Percentiles rank a stretch among this genome's conserved stretches.
Evolutionary conservation across 2,329 filamentous ascomycete species (phyloP).

Genomic region (Penicillium sp.): DNA sequence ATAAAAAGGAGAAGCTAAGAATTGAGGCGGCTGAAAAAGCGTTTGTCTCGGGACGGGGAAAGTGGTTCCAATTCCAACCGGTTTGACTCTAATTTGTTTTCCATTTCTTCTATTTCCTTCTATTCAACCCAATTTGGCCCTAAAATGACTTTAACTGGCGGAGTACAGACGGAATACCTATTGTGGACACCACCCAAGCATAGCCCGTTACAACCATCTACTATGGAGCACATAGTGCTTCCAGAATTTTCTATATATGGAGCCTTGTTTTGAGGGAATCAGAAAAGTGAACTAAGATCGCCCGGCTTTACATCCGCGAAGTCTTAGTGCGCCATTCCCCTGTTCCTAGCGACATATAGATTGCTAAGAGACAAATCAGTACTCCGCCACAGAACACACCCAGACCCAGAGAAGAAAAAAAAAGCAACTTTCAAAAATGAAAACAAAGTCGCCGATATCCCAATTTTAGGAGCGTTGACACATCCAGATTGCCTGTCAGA

Average conservation of each 20-base stretch:
- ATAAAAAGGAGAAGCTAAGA: conserved; percentile 3
- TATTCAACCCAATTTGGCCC: background rate
- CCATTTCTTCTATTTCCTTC: background rate
- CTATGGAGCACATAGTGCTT: conserved; percentile 14
- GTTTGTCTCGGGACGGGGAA: conserved; percentile 11
- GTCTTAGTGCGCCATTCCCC: conserved; percentile 16
- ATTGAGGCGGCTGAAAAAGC: conserved; percentile 7
- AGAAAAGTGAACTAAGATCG: conserved; percentile 18
- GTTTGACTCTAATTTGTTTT: background rate
- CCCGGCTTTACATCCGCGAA: conserved; percentile 27
- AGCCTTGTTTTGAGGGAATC: background rate
- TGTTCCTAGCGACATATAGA: conserved; percentile 3
- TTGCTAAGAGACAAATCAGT: background rate
- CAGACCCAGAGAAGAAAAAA: conserved; percentile 8
- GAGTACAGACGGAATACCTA: conserved; percentile 9
- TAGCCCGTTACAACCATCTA: background rate
- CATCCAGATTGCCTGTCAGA: conserved; percentile 5
- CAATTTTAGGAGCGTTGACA: conserved; percentile 8
- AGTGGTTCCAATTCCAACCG: conserved; percentile 3
- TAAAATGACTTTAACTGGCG: background rate
- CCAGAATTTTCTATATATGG: conserved; percentile 22
- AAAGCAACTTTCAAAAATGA: background rate
- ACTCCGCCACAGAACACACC: background rate
- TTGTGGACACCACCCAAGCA: conserved; percentile 2
- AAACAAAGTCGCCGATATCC: background rate